Conservation (phyloP, 768 basidiomycete genomes). For the Mrakia hoshinonis region DNA sequence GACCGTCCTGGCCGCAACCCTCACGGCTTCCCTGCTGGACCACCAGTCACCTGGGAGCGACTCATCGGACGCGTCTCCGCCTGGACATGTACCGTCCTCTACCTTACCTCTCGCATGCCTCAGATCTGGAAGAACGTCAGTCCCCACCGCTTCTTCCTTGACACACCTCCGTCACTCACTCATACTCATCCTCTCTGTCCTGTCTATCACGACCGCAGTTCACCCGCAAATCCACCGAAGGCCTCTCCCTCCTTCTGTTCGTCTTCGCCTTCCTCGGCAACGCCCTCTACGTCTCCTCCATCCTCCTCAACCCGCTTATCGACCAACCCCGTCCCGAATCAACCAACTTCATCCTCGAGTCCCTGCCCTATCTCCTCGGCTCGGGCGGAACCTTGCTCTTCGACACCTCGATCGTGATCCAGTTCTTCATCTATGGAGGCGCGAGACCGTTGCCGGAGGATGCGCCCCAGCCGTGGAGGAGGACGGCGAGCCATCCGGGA, state of each 20-base stretch:
- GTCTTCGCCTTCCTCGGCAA: slow-evolving; percentile 91
- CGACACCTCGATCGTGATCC: slow-evolving; percentile 81
- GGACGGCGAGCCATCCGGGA: not conserved
- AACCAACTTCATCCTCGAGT: slow-evolving; percentile 63
- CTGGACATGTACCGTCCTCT: slow-evolving; percentile 87
- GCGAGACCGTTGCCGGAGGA: slow-evolving; percentile 7
- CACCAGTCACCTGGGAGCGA: slow-evolving; percentile 17
- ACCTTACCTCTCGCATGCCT: slow-evolving; percentile 85
- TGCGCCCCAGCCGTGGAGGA: slow-evolving; percentile 11
- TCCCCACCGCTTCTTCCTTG: not conserved
- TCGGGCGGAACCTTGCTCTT: slow-evolving; percentile 79
- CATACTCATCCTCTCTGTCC: slow-evolving; percentile 14
- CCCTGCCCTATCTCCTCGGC: slow-evolving; percentile 27
- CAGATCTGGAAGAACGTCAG: slow-evolving; percentile 99
- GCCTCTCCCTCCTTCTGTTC: slow-evolving; percentile 88
- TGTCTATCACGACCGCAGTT: slow-evolving; percentile 49
- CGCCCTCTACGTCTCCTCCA: slow-evolving; percentile 48
- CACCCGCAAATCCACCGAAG: slow-evolving; percentile 85
- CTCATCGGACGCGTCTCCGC: slow-evolving; percentile 77
- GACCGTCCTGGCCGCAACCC: not conserved
- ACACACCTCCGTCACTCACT: slow-evolving; percentile 6
- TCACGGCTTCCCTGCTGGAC: not conserved
- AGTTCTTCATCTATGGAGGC: slow-evolving; percentile 62
- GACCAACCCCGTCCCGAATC: slow-evolving; percentile 50
- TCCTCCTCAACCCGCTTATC: slow-evolving; percentile 65